Evolutionary conservation across 208 protist genomes (phyloP), one percentile per base, ranked within the genome.

Genomic region (Wallacemonas sp.): DNA sequence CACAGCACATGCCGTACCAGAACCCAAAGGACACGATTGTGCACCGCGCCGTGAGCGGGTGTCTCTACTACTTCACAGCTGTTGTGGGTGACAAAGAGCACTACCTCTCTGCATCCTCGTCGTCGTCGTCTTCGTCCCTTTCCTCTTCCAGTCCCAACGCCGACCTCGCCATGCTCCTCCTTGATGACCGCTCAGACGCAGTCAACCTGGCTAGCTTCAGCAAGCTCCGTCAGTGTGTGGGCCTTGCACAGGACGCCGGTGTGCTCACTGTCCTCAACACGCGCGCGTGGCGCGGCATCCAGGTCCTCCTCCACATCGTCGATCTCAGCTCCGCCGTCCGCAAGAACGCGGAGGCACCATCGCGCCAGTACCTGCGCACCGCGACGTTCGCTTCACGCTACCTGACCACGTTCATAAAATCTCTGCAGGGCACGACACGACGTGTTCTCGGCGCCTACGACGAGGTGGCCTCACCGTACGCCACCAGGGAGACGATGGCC

Each of bases 21-120:
- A 66, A 72, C 21, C 57, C 70, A 1, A 44, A 32, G 6, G 76
- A 87, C 72, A 90, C 77, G 3, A 72, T 89, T 17, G 29, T 87
- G 14, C 88, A 94, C 58, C 72, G 85, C 27, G 29, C 70, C 12
- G 47, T 91, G 6, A 76, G 73, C 30, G 49, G 55, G 26, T 30
- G 89, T 2, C 48, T 88, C 21, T 92, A 88, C 70, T 26, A 65
- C 4, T 55, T 78, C 19, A 44, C 64, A 4, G 6, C 57, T 11
- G 38, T 48, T 11, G 24, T 48, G 4, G 57, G n/a, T 11, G 41
- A 63, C 23, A 32, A 4, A 0, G 29, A 3, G 27, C 23, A 26
- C 8, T 49, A 48, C 34, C 8, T 30, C 21, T 6, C 9, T 19
- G 55, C 36, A 8, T 8, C 8, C 56, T 11, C n/a, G 32, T 24